Evolutionary conservation across 1,139 yeast genomes (phyloP), one percentile per base, ranked within the genome.

Genomic region (Schwanniomyces etchellsii): DNA sequence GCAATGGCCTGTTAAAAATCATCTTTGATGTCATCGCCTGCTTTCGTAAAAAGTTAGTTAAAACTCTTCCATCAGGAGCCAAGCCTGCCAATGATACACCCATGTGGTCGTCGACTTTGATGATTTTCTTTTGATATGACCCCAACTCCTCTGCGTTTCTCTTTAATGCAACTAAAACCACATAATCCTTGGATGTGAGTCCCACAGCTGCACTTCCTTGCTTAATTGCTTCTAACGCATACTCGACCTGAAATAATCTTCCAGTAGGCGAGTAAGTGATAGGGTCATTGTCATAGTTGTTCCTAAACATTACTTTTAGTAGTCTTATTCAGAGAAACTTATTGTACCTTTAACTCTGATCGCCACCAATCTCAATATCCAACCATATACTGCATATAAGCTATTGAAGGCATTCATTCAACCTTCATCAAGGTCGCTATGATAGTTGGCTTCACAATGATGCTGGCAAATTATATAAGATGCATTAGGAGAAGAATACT

Each of bases 131-230:
- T 55, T 91, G 98, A 58, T 88, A 93, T 27, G 96, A 88, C 14
- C 98, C 96, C 44, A 91, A 71, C 56, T 91, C 97, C 59, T 91
- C 98, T 6, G 96, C 96, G 55, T 88, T 89, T 57, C 98, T 76
- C 66, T 89, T 91, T 48, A 91, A 67, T 15, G 96, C 97, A 32
- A 86, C 97, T 47, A 91, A 66, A 11, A 89, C 97, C 17, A 89
- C 96, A 55, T 88, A 84, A 32, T 75, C 77, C 45, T 80, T 76
- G 28, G 96, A 86, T 24, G 84, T 82, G 34, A 91, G 67, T 4
- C 98, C 99, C 24, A 89, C 96, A 10, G 96, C 91, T 3, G 96
- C 97, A 44, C 95, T 81, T 28, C 98, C 98, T 63, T 91, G 98
- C 55, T 91, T 91, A 59, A 91, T 91, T 12, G 98, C 97, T 53